A percentile compares a stretch with the other conserved stretches of the same genome.
phyloP scores from a whole-genome alignment of 306 rosid genomes.

The Sphenostylis stenocarpa region DNA sequence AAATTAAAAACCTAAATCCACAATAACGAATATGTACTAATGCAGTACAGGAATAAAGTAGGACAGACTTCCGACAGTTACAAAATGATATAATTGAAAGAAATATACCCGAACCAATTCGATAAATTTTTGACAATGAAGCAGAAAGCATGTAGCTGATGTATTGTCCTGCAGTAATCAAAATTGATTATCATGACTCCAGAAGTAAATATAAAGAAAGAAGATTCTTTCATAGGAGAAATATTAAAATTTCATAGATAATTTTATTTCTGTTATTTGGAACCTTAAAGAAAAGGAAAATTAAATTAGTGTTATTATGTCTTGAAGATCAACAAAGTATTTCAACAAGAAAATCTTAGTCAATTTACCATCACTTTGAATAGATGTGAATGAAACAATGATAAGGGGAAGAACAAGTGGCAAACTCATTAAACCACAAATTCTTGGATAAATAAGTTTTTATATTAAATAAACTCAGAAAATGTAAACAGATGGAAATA shows the following conservation, averaged over 20 bases:
- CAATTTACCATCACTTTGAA: slow-evolving; percentile 3
- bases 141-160: slow-evolving; percentile 92
- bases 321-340: slow-evolving; percentile 1
- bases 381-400: not conserved
- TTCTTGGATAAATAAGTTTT: not conserved
- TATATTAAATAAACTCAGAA: not conserved
- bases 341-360: slow-evolving; percentile 9
- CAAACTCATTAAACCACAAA: slow-evolving; percentile 5
- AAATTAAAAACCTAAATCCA: slow-evolving; percentile 11
- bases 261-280: not conserved
- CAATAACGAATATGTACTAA: not conserved
- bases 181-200: slow-evolving; percentile 25
- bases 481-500: not conserved
- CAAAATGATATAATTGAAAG: slow-evolving; percentile 30
- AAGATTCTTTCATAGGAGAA: slow-evolving; percentile 15
- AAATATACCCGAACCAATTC: slow-evolving; percentile 91
- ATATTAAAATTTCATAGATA: slow-evolving; percentile 12
- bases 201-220: slow-evolving; percentile 5
- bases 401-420: not conserved
- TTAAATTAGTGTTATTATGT: not conserved
- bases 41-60: not conserved
- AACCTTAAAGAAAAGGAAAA: not conserved
- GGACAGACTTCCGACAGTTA: not conserved
- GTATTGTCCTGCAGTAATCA: slow-evolving; percentile 76
- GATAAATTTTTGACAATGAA: slow-evolving; percentile 90